phyloP scores from a whole-genome alignment of 1,139 yeast genomes.

The Pneumocystis oryctolagi region DNA sequence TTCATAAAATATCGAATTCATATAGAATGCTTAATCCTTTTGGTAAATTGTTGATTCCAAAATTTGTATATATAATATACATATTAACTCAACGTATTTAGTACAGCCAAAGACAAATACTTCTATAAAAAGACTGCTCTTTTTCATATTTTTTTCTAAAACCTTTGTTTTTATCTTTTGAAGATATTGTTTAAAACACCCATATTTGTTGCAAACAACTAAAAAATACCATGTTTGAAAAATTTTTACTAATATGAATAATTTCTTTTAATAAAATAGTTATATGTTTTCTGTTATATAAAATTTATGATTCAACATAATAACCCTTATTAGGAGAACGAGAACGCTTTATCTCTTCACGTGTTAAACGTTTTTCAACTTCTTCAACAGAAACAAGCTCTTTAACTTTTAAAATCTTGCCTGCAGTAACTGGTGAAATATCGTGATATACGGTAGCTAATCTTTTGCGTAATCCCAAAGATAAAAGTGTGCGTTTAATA shows the following conservation, averaged over 20 bases:
- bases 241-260: too few relatives aligned
- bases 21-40: background rate
- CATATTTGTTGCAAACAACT: too few relatives aligned
- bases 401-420: conserved; percentile 67
- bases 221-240: too few relatives aligned
- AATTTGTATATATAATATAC: background rate
- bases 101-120: background rate
- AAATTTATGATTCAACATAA: conserved; percentile 23
- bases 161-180: background rate
- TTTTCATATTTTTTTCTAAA: too few relatives aligned
- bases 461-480: conserved; percentile 63
- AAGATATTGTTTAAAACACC: too few relatives aligned
- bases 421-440: conserved; percentile 70
- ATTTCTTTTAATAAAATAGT: too few relatives aligned
- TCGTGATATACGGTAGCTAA: conserved; percentile 60
- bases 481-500: conserved; percentile 41
- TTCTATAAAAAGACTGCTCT: background rate
- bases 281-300: background rate
- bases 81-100: background rate
- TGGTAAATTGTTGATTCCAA: background rate
- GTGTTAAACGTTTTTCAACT: conserved; percentile 38
- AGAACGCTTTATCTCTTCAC: conserved; percentile 37
- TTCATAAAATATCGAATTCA: background rate
- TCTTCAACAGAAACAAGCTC: conserved; percentile 80
- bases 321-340: conserved; percentile 57